A percentile compares a stretch with the other conserved stretches of the same genome.
Evolutionary conservation across 1,139 yeast genomes (phyloP).

Genomic region (Blastobotrys petasosporus): DNA sequence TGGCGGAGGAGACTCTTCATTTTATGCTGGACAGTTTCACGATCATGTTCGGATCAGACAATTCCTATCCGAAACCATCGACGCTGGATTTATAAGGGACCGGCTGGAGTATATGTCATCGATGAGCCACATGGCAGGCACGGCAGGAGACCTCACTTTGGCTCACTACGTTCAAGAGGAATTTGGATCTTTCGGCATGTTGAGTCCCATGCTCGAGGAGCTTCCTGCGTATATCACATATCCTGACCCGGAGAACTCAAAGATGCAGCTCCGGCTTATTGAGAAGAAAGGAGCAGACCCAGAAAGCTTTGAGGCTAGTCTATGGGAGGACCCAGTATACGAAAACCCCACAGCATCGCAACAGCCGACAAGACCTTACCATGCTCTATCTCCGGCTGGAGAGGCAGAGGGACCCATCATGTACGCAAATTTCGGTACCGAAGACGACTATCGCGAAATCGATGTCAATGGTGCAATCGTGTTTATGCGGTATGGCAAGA

Average conservation of each 20-base stretch:
- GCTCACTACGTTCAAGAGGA: constrained; percentile 58
- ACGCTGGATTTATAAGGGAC: constrained; percentile 55
- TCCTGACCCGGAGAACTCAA: constrained; percentile 34
- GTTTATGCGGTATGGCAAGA: constrained; percentile 55
- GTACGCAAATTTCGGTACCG: constrained; percentile 62
- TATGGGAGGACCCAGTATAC: constrained; percentile 28
- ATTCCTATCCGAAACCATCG: constrained; percentile 47
- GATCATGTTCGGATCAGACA: constrained; percentile 48
- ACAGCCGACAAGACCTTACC: constrained; percentile 44
- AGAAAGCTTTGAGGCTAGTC: constrained; percentile 25
- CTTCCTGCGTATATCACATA: constrained; percentile 57
- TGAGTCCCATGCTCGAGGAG: constrained; percentile 35
- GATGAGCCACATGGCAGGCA: constrained; percentile 84
- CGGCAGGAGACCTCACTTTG: constrained; percentile 72
- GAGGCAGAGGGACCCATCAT: constrained; percentile 48
- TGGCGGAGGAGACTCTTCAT: constrained; percentile 30
- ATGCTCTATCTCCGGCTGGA: constrained; percentile 61
- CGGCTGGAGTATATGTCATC: constrained; percentile 71
- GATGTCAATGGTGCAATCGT: constrained; percentile 43
- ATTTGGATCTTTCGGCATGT: constrained; percentile 52
- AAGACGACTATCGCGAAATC: constrained; percentile 45
- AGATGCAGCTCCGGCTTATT: constrained; percentile 23
- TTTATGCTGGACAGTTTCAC: constrained; percentile 45
- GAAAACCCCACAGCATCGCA: constrained; percentile 23
- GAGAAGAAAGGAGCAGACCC: constrained; percentile 18